A percentile compares a stretch with the other conserved stretches of the same genome.
These are phyloP conservation scores for Phyllosticta citribraziliensis DNA, from an alignment of 2,329 filamentous ascomycete species.

Conservation along the genomic window DNA sequence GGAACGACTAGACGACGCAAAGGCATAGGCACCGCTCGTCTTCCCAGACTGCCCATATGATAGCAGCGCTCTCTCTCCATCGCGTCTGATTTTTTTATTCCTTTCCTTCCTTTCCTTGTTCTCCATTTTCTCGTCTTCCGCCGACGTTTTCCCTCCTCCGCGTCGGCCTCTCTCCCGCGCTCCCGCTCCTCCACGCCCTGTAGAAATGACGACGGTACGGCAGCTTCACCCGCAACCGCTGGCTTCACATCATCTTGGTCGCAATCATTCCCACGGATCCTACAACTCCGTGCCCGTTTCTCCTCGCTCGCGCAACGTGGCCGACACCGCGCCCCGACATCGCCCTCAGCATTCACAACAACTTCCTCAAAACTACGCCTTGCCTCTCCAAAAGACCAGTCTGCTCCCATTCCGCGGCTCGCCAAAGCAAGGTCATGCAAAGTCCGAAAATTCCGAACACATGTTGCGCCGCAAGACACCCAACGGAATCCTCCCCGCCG, in stretches of 20 bases:
- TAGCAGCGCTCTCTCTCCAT: constrained; percentile 7
- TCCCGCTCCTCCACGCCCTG: constrained; percentile 2
- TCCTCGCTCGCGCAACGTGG: background rate
- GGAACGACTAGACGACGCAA: constrained; percentile 30
- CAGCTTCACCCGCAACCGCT: constrained; percentile 26
- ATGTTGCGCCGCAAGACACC: constrained; percentile 86
- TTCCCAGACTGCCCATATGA: constrained; percentile 24
- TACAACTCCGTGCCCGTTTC: constrained; percentile 19
- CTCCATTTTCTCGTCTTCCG: constrained; percentile 1
- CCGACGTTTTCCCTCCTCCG: background rate
- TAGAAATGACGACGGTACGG: constrained; percentile 30
- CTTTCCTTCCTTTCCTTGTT: constrained; percentile 11
- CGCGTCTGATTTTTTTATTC: constrained; percentile 10
- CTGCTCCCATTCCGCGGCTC: constrained; percentile 23
- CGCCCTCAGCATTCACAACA: constrained; percentile 14
- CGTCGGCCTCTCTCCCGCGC: background rate
- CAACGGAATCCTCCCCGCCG: constrained; percentile 82
- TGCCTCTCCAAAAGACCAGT: constrained; percentile 28
- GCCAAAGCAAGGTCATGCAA: constrained; percentile 16
- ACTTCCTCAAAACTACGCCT: constrained; percentile 28
- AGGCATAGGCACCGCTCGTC: constrained; percentile 34
- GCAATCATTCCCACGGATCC: constrained; percentile 15
- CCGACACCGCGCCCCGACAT: constrained; percentile 9
- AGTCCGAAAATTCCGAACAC: constrained; percentile 49
- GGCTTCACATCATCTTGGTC: constrained; percentile 17